Evolutionary conservation across 768 basidiomycete genomes (phyloP).

Genomic region (Mycena sanguinolenta): DNA sequence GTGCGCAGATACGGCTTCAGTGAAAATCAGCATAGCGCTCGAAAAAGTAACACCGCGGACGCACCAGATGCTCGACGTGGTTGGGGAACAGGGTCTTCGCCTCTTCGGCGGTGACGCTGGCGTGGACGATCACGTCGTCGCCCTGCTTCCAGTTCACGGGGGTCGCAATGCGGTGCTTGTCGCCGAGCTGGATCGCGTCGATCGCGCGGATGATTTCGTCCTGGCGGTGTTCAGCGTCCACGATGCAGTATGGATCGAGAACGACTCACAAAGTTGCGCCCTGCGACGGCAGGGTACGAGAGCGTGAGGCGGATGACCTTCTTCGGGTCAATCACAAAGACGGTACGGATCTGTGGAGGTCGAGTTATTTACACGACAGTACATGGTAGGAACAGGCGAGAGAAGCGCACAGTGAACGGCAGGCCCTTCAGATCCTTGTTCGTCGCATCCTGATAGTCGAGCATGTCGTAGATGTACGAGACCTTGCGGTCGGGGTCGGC

Average conservation of each 20-base stretch:
- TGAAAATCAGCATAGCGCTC: conserved; percentile 1
- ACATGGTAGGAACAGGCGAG: not conserved
- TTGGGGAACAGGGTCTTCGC: conserved; percentile 93
- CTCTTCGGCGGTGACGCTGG: conserved; percentile 86
- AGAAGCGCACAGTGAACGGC: conserved; percentile 84
- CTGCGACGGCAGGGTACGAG: conserved; percentile 95
- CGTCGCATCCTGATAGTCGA: conserved; percentile 94
- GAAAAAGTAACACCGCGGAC: conserved; percentile 23
- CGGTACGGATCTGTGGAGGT: conserved; percentile 84
- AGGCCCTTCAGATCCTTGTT: conserved; percentile 89
- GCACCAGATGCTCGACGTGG: conserved; percentile 83
- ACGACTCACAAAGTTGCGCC: conserved; percentile 80
- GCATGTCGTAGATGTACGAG: conserved; percentile 93
- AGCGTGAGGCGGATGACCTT: conserved; percentile 92
- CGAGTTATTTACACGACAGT: not conserved
- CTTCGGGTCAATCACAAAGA: conserved; percentile 97
- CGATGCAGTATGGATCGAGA: too few relatives aligned
- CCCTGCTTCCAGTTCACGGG: conserved; percentile 97
- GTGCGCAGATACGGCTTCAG: conserved; percentile 90
- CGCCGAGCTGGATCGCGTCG: conserved; percentile 94
- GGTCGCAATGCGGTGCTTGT: conserved; percentile 87
- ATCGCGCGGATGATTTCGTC: conserved; percentile 78
- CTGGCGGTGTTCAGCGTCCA: conserved; percentile 9
- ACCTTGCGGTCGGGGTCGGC: conserved; percentile 92
- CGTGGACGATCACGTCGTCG: conserved; percentile 94